phyloP scores from a whole-genome alignment of 805 yeast species.

The Grigorovia jiainica region DNA sequence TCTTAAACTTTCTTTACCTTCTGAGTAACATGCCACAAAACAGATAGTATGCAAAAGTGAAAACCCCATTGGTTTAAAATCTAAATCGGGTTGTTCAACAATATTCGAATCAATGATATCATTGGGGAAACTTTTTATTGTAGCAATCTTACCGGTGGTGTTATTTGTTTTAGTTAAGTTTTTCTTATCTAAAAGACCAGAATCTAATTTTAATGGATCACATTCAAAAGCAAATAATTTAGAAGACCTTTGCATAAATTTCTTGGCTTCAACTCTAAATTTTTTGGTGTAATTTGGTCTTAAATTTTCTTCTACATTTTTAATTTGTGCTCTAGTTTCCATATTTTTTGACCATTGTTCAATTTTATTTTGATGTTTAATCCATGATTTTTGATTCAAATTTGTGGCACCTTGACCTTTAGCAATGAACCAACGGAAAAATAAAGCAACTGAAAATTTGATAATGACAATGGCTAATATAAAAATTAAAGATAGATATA shows the following conservation, averaged over 20 bases:
- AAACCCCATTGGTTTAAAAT: slow-evolving; percentile 75
- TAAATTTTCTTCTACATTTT: slow-evolving; percentile 40
- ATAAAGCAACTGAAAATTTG: slow-evolving; percentile 80
- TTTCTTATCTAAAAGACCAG: neutral
- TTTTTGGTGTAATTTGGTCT: slow-evolving; percentile 35
- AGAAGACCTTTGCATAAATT: slow-evolving; percentile 1
- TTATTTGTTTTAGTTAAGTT: neutral
- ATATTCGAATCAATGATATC: slow-evolving; percentile 61
- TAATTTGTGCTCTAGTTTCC: slow-evolving; percentile 40
- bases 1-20: slow-evolving; percentile 77
- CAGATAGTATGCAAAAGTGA: slow-evolving; percentile 70
- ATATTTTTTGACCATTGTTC: slow-evolving; percentile 82
- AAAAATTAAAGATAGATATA: slow-evolving; percentile 71
- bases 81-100: slow-evolving; percentile 85
- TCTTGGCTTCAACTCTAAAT: neutral
- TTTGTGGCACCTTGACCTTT: slow-evolving; percentile 70
- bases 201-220: slow-evolving; percentile 1
- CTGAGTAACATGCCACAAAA: slow-evolving; percentile 90
- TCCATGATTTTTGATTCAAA: slow-evolving; percentile 50
- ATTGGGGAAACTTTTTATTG: neutral
- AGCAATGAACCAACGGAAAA: slow-evolving; percentile 78
- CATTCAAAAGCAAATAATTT: neutral
- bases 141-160: neutral
- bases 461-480: slow-evolving; percentile 69
- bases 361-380: slow-evolving; percentile 52